phyloP scores from a whole-genome alignment of 1,284 basidiomycete species.

The Trichosporon inkin region DNA sequence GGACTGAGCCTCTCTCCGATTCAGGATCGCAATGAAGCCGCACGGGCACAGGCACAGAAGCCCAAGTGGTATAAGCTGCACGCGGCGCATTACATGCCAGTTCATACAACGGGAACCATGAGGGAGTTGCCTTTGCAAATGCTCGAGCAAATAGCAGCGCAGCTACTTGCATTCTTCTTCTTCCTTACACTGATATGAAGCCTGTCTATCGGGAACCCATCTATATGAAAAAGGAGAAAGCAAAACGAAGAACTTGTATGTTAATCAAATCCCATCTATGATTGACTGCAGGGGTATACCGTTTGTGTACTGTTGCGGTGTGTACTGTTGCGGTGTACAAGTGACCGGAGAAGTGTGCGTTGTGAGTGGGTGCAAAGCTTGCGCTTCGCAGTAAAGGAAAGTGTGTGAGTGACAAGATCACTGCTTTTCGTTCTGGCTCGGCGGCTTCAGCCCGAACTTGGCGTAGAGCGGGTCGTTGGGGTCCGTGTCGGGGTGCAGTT shows the following conservation, averaged over 20 bases:
- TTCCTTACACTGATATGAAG: neutral
- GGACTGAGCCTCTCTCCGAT: neutral
- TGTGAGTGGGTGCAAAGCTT: neutral
- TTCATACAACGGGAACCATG: too few species aligned
- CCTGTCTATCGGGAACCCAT: slow-evolving; percentile 5
- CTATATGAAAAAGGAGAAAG: neutral
- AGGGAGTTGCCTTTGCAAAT: too few species aligned
- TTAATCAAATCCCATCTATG: neutral
- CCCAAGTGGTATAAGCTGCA: too few species aligned
- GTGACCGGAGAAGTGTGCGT: neutral
- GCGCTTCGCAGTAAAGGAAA: neutral
- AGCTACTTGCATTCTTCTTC: slow-evolving; percentile 3
- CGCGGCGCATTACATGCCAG: too few species aligned
- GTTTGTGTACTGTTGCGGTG: neutral
- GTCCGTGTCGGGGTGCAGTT: slow-evolving; percentile 78
- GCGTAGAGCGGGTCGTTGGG: slow-evolving; percentile 47
- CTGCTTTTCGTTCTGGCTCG: slow-evolving; percentile 7
- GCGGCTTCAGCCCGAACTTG: slow-evolving; percentile 36
- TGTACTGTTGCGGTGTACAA: slow-evolving; percentile 1
- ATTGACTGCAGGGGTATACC: neutral
- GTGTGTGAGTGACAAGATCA: neutral
- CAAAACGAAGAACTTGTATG: slow-evolving; percentile 4
- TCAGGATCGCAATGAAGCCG: too few species aligned
- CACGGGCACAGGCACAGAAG: too few species aligned
- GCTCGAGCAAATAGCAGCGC: neutral